Base-by-base conservation (phyloP, 2,329 filamentous ascomycete genomes). In the Hypoxylon sp. region DNA sequence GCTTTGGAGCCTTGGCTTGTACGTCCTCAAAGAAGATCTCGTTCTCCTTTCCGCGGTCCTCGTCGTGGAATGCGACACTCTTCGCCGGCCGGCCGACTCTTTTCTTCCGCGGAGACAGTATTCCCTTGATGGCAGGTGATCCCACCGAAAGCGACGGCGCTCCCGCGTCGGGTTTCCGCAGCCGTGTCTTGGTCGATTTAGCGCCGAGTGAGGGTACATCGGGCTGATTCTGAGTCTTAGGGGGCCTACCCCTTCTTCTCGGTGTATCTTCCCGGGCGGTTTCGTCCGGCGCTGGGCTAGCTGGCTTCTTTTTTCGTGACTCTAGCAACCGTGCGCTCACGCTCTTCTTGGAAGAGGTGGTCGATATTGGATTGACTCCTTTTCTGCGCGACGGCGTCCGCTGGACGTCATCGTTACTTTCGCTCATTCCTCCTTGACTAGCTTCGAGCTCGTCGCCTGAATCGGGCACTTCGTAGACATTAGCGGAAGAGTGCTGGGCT, bases 21-120 rank as follows among this genome's bases (percentile, higher is more conserved):
- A 85, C 70, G 59, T 87, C 85, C 34, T 84, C 82, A 56, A 87
- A 86, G 50, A 80, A 83, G 0, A 85, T 74, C 47, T 86, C 84
- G 10, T 78, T 78, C 43, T 71, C 67, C 24, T 73, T 64, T 8
- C 67, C 68, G 34, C 71, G 67, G 11, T 57, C 64, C 24, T 66
- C 70, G 22, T 69, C 67, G 15, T 82, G 78, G 69, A 89, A 89
- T 0, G 80, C 82, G 13, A 89, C 87, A 65, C 76, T 88, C 74
- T 89, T 89, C 13, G 75, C 79, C 52, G 77, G 67, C 70, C 79
- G 75, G 39, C 73, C 74, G 7, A 62, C 65, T 44, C 71, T 76
- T 61, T 79, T 81, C 73, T 83, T 85, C 17, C 78, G 79, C 3
- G 87, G 86, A 2, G 84, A 84, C 43, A 88, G 72, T 57, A 89